These are phyloP conservation scores for Talaromyces stipitatus DNA, from an alignment of 495 filamentous ascomycete genomes.

Conservation along the genomic window DNA sequence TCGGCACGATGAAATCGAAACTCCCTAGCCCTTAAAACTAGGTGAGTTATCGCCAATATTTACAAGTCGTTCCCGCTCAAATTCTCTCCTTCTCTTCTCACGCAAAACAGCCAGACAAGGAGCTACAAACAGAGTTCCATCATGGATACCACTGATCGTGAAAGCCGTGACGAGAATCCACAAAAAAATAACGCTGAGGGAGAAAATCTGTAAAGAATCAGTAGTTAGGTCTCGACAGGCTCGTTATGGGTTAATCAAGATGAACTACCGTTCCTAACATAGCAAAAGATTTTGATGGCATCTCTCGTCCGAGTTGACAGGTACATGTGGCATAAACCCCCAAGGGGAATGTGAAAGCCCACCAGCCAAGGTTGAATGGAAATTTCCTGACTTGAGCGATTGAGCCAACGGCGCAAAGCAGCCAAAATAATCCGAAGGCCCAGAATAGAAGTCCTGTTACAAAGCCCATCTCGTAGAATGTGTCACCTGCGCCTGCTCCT, in stretches of 20 bases:
- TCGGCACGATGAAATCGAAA: neutral
- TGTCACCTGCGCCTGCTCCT: neutral
- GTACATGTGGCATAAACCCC: neutral
- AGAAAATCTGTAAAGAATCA: neutral
- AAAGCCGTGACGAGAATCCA: neutral
- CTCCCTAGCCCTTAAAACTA: neutral
- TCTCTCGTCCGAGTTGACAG: neutral
- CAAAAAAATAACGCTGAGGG: too few species aligned
- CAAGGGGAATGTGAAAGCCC: neutral
- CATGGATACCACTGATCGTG: neutral
- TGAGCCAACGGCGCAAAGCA: neutral
- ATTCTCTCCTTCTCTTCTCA: neutral
- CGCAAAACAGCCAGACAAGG: neutral
- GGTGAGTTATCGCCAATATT: neutral
- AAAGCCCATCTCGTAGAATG: neutral
- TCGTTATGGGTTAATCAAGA: too few species aligned
- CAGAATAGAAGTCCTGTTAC: neutral
- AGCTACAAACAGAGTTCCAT: neutral
- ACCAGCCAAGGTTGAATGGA: neutral
- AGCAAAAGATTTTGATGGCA: neutral
- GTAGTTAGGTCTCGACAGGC: too few species aligned
- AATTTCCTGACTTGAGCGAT: neutral
- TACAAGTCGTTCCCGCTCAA: neutral
- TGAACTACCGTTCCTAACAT: neutral
- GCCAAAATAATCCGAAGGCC: neutral